phyloP scores from a whole-genome alignment of 1,139 yeast species.

The Saccharomyces hybrid region DNA sequence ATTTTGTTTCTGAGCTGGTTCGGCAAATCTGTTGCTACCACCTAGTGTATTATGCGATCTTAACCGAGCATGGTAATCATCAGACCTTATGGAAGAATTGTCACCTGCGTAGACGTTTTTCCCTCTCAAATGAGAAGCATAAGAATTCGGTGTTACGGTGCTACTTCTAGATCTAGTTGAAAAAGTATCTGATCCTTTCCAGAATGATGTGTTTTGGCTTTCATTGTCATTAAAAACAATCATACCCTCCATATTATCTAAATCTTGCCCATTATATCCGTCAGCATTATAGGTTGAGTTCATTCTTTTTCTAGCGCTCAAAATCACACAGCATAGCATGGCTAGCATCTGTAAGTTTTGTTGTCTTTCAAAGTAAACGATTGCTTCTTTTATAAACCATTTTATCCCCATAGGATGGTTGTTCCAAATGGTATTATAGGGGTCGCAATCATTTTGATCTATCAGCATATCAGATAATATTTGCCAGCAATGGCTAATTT shows the following conservation, averaged over 20 bases:
- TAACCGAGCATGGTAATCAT: slow-evolving; percentile 13
- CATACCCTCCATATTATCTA: slow-evolving; percentile 10
- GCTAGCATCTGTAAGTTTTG: slow-evolving; percentile 86
- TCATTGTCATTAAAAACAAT: slow-evolving; percentile 16
- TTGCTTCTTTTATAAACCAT: slow-evolving; percentile 61
- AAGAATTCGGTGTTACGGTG: slow-evolving; percentile 8
- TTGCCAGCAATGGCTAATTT: slow-evolving; percentile 72
- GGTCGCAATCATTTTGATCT: slow-evolving; percentile 20
- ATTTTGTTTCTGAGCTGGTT: not conserved
- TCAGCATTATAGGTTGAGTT: not conserved
- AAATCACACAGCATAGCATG: slow-evolving; percentile 65
- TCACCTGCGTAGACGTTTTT: slow-evolving; percentile 11
- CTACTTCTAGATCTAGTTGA: slow-evolving; percentile 9
- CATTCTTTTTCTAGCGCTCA: slow-evolving; percentile 16
- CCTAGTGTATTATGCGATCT: not conserved
- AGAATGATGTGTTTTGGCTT: slow-evolving; percentile 3
- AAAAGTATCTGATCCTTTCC: not conserved
- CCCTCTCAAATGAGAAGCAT: not conserved
- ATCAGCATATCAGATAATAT: slow-evolving; percentile 38
- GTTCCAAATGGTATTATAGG: slow-evolving; percentile 60
- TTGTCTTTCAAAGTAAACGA: slow-evolving; percentile 54
- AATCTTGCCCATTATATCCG: not conserved
- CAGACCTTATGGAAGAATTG: slow-evolving; percentile 19
- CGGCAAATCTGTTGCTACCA: not conserved
- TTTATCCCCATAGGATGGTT: slow-evolving; percentile 72